Base-by-base conservation (phyloP, 257 asterid species). In the Scutellaria barbata region DNA sequence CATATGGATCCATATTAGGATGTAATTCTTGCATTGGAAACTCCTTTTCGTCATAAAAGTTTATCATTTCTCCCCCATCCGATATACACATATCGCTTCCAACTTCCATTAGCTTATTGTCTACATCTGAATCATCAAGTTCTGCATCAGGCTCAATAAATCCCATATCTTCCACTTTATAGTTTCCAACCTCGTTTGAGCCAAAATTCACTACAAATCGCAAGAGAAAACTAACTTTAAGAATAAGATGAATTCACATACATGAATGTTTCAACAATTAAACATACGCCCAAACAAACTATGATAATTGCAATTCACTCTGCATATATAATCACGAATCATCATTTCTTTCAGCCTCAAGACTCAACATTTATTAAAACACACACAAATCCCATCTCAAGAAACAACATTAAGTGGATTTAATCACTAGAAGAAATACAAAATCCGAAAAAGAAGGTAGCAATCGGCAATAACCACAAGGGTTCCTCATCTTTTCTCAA, bases 1-100 rank as follows among this genome's bases (percentile, higher is more conserved):
- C 73, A 59, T 30, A 69, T 17, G 90, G 86, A 42, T 79, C 86
- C 33, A 47, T 45, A 47, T 47, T 63, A 37, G 68, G 13, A 8
- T 63, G 71, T 43, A 53, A 54, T 61, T 76, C 75, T 61, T 76
- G 68, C 42, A 42, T 10, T 3, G 25, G 39, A 39, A 70, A 70
- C 42, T 56, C 64, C 4, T 76, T 71, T 47, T 76, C 73, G 5
- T 55, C 63, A 10, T 70, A 76, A 3, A 39, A 55, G 53, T 47
- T 56, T 5, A 70, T 37, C 68, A 64, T 76, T 52, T 71, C 76
- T 14, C 68, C 76, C 62, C 71, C 73, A 37, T 57, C 81, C 7
- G 73, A 76, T 17, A 63, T 46, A 48, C 68, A 63, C 7, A 71
- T 56, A 22, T 76, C 65, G 25, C 69, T 76, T 8, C 73, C 69